Conservation (phyloP, 768 basidiomycete species). For the Tulasnella sp. region DNA sequence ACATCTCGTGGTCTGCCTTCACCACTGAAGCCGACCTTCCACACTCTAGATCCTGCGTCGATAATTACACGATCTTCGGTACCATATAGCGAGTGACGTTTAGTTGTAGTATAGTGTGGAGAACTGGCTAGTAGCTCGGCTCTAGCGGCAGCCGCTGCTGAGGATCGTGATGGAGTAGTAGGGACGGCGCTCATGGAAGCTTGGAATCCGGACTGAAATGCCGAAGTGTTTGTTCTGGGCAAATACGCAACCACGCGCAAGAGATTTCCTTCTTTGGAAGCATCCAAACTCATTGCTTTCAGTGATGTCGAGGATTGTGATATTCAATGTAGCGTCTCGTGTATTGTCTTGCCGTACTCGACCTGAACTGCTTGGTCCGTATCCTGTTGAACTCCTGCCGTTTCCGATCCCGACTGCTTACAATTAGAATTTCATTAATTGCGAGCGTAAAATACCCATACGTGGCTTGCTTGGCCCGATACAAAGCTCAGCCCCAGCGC, state of each 20-base stretch:
- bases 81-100: conserved; percentile 90
- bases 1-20: conserved; percentile 85
- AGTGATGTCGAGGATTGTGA: too few species aligned
- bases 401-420: too few species aligned
- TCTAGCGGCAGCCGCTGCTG: not conserved
- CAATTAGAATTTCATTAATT: too few species aligned
- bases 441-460: too few species aligned
- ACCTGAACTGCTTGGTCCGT: too few species aligned
- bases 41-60: conserved; percentile 85
- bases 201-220: not conserved
- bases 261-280: not conserved
- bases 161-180: conserved; percentile 7
- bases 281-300: too few species aligned
- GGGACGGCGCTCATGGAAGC: conserved; percentile 7
- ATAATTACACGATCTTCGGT: conserved; percentile 93
- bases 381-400: too few species aligned
- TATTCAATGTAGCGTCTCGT: too few species aligned
- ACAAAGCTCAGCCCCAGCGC: too few species aligned
- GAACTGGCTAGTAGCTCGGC: conserved; percentile 28
- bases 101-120: conserved; percentile 73
- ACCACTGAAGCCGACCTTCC: conserved; percentile 98
- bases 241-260: not conserved
- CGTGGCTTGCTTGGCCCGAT: too few species aligned
- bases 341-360: too few species aligned
- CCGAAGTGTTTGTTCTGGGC: not conserved